Base-by-base conservation (phyloP, 345 rosid genomes). In the Linum tenue region DNA sequence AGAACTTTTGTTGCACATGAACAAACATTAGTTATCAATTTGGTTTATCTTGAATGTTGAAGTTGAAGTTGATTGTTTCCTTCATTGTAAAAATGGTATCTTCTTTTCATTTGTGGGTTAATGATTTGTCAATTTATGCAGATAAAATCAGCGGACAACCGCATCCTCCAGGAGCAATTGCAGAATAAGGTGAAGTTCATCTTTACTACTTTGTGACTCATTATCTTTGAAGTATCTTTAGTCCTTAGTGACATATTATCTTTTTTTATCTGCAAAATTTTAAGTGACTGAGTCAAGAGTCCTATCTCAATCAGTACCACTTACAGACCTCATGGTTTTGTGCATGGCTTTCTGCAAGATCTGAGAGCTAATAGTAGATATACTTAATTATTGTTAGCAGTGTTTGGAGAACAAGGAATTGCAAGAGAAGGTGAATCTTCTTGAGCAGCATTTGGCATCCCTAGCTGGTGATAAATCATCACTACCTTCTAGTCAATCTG, bases 61-160 rank as follows among this genome's bases (percentile, higher is more conserved):
- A 5, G 14, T 9, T 48, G 3, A 2, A 5, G 14, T 9, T 48
- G 3, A 2, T 6, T 48, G 31, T 22, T 22, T 22, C 31, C 31
- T 22, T 22, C 31, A 22, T 22, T 1, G 31, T 22, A 22, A 22
- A 22, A 22, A 22, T 22, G 31, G 31, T 22, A 22, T 22, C 31
- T 22, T 22, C 31, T 22, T 22, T 22, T 22, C 31, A 22, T 22
- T 22, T 22, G 31, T 22, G 31, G 31, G 31, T 22, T 22, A 22
- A 22, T 48, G 9, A 48, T 67, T 75, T 62, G 16, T 48, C 63
- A 68, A 60, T 64, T 75, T 59, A 55, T 76, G 77, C 89, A 95
- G 99, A 77, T 95, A 69, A 95, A 87, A 81, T 73, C 97, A 65
- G 99, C 99, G 42, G 99, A 95, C 74, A 95, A 95, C 70, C 94